Evolutionary conservation across 78 protist genomes (phyloP).

Genomic region (Planoprotostelium fungivorum): DNA sequence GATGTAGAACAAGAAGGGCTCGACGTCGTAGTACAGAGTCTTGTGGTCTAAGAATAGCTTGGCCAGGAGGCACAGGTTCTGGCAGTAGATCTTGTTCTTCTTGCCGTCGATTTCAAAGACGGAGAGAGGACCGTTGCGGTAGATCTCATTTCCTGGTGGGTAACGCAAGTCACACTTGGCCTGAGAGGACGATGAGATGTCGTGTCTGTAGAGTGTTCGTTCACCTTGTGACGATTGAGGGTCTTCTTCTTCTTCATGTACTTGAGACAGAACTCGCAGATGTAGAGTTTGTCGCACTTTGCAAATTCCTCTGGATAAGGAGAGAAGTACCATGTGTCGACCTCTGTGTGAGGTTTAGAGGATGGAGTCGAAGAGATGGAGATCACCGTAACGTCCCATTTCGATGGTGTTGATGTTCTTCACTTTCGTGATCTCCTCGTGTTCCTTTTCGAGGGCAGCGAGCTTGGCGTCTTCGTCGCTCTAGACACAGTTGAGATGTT

Average conservation of each 20-base stretch:
- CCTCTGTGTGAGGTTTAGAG: slow-evolving; percentile 9
- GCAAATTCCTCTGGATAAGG: slow-evolving; percentile 93
- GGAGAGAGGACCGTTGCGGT: slow-evolving; percentile 64
- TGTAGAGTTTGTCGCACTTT: slow-evolving; percentile 59
- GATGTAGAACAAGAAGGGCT: slow-evolving; percentile 94
- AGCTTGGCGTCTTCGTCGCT: slow-evolving; percentile 24
- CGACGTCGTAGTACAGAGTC: slow-evolving; percentile 88
- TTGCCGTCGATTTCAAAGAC: slow-evolving; percentile 93
- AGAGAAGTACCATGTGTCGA: slow-evolving; percentile 94
- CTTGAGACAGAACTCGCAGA: slow-evolving; percentile 92
- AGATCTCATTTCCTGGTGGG: slow-evolving; percentile 96
- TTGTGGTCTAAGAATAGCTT: slow-evolving; percentile 96
- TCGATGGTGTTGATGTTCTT: slow-evolving; percentile 84
- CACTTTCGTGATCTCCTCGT: slow-evolving; percentile 87
- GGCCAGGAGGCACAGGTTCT: slow-evolving; percentile 88
- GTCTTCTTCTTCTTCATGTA: slow-evolving; percentile 78
- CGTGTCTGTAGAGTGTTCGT: not conserved
- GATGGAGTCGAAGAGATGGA: not conserved
- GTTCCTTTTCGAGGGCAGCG: slow-evolving; percentile 77
- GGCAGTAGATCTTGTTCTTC: slow-evolving; percentile 86
- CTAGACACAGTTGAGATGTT: slow-evolving; percentile 13
- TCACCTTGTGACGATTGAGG: slow-evolving; percentile 65
- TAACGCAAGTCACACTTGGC: slow-evolving; percentile 69
- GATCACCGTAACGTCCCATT: slow-evolving; percentile 64
- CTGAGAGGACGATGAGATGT: slow-evolving; percentile 10